Base-by-base conservation (phyloP, 306 rosid species). In the Sesbania bispinosa region DNA sequence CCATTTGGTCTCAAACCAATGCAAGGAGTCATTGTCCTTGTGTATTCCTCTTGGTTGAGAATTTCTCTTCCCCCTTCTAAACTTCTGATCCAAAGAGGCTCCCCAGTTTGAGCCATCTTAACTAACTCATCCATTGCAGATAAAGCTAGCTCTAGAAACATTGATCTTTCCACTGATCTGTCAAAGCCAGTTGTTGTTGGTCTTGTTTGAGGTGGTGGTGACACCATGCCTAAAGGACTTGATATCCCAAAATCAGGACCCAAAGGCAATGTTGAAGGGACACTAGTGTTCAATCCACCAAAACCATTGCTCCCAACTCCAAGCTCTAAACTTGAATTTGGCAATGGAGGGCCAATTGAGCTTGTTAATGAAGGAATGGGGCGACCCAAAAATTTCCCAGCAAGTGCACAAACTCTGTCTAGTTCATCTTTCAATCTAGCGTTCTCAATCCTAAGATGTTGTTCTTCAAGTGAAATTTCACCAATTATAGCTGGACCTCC, bases 81-180 rank as follows among this genome's bases (percentile, higher is more conserved):
- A 54, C 83, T 76, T 43, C 86, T 88, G 2, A 88, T 64, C 99
- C 99, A 95, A 61, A 95, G 93, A 1, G 99, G 93, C 5, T 88
- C 96, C 0, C 85, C 89, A 1, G 84, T 80, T 52, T 91, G 97
- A 7, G 95, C 96, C 88, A 89, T 81, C 66, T 92, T 89, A 19
- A 95, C 86, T 57, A 95, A 43, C 61, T 94, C 99, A 59, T 91
- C 99, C 99, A 89, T 94, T 64, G 99, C 96, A 4, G 89, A 82
- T 84, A 94, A 83, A 14, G 99, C 96, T 5, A 94, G 96, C 83
- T 94, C 99, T 0, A 94, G 77, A 65, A 83, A 78, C 92, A 91
- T 85, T 2, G 97, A 85, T 67, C 96, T 87, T 77, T 89, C 96
- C 1, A 86, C 50, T 9, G 92, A 87, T 58, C 92, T 77, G 21